Conservation (phyloP, 371 early-diverging fungal species). For the Coemansia sp. region DNA sequence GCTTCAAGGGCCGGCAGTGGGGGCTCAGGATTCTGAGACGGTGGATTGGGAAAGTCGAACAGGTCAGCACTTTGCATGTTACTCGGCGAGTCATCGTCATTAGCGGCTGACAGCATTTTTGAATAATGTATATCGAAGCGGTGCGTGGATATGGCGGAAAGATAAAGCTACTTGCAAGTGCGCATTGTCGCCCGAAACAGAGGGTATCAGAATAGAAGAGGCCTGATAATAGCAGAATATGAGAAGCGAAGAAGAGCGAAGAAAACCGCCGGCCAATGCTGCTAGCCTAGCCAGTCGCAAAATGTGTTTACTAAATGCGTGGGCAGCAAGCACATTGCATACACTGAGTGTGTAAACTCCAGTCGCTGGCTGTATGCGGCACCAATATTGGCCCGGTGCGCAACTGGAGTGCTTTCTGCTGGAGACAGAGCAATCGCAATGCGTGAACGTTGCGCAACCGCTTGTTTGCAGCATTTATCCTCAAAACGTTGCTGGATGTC, state of each 20-base stretch:
- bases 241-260: background rate
- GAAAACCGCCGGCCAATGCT: background rate
- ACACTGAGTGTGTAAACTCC: background rate
- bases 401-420: background rate
- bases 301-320: constrained; percentile 3
- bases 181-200: background rate
- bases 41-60: constrained; percentile 39
- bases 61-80: constrained; percentile 7
- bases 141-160: no score
- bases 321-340: background rate
- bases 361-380: background rate
- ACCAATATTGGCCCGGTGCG: background rate
- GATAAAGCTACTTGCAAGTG: no score
- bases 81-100: background rate
- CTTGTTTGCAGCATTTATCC: no score
- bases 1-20: background rate
- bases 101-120: constrained; percentile 11
- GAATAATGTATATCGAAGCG: background rate
- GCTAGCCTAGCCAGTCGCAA: background rate
- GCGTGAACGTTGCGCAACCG: background rate
- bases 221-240: background rate
- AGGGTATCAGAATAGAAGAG: background rate
- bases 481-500: no score
- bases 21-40: background rate
- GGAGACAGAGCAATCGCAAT: no score